These are phyloP conservation scores for Pythium sp. DNA, from an alignment of 352 stramenopile species.

Conservation along the genomic window DNA sequence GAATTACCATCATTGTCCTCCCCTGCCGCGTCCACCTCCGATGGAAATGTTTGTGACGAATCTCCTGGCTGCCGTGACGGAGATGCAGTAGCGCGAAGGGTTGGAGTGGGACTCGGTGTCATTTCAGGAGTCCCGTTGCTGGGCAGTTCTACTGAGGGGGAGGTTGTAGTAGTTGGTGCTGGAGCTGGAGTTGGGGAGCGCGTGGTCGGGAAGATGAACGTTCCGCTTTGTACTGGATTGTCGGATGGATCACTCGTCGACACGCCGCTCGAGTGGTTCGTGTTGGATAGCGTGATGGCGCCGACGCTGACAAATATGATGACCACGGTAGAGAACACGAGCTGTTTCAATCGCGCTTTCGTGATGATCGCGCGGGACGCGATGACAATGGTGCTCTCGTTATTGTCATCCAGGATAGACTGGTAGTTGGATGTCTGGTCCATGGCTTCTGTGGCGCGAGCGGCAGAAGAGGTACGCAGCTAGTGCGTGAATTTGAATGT, in stretches of 20 bases:
- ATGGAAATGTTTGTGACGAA: conserved; percentile 6
- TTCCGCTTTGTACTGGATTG: conserved; percentile 9
- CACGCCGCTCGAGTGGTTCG: neutral
- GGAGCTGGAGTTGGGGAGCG: conserved; percentile 6
- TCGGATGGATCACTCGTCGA: neutral
- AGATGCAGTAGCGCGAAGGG: neutral
- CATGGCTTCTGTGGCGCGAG: conserved; percentile 1
- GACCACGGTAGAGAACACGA: conserved; percentile 15
- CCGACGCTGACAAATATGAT: conserved; percentile 18
- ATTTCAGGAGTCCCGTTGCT: neutral
- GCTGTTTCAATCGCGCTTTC: conserved; percentile 12
- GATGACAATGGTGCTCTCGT: neutral
- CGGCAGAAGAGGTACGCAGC: conserved; percentile 11
- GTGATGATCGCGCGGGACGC: conserved; percentile 11
- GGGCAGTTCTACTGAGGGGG: neutral
- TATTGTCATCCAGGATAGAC: conserved; percentile 8
- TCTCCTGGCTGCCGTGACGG: neutral
- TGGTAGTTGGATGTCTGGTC: conserved; percentile 17
- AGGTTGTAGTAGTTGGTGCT: neutral
- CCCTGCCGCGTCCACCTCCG: neutral
- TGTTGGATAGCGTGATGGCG: conserved; percentile 12
- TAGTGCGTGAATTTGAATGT: conserved; percentile 14
- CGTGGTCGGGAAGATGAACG: neutral
- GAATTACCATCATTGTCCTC: conserved; percentile 3
- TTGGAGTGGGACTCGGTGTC: conserved; percentile 6